These are phyloP conservation scores for Wickerhamiella azyma DNA, from an alignment of 805 yeast species.

Conservation along the genomic window DNA sequence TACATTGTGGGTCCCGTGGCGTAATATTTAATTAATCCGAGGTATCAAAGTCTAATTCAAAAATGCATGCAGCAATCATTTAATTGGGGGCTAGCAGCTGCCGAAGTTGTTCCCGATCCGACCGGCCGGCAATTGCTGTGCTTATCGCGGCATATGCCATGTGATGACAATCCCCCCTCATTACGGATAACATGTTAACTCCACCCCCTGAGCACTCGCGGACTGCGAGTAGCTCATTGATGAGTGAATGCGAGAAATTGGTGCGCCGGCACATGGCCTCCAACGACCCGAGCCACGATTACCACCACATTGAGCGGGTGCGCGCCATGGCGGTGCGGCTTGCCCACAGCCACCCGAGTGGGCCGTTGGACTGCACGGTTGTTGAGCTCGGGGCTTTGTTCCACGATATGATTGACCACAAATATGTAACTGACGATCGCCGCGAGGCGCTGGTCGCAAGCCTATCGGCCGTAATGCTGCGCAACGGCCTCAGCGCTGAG, in stretches of 20 bases:
- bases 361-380: conserved; percentile 17
- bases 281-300: conserved; percentile 25
- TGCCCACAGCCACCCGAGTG: conserved; percentile 13
- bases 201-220: background rate
- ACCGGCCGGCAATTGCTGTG: background rate
- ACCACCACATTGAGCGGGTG: conserved; percentile 23
- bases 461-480: conserved; percentile 9
- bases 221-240: background rate
- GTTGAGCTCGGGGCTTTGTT: conserved; percentile 25
- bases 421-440: conserved; percentile 16
- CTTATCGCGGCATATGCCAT: background rate
- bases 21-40: background rate
- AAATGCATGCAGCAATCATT: background rate
- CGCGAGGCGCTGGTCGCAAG: conserved; percentile 11
- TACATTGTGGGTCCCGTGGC: background rate
- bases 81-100: background rate
- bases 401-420: conserved; percentile 25
- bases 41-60: background rate
- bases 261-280: conserved; percentile 17
- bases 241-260: conserved; percentile 10
- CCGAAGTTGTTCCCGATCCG: background rate
- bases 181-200: background rate
- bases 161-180: background rate
- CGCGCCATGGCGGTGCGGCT: conserved; percentile 20
- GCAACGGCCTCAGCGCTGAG: conserved; percentile 11